Conservation (phyloP, 1,284 basidiomycete genomes). For the Puccinia horiana region DNA sequence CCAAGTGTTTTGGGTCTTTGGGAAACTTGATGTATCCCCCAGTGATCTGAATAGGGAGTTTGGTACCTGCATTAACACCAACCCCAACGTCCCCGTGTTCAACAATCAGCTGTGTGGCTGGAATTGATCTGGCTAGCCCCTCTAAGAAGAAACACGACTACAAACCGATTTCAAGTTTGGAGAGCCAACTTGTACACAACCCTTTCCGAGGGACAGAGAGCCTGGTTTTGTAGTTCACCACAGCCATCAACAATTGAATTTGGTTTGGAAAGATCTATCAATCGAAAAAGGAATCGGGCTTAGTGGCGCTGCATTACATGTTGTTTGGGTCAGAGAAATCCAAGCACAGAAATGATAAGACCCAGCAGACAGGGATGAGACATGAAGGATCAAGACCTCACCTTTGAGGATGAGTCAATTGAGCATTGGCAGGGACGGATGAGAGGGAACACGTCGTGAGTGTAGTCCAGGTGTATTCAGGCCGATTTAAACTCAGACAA, state of each 20-base stretch:
- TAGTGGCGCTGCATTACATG: slow-evolving; percentile 51
- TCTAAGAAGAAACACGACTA: not conserved
- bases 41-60: slow-evolving; percentile 68
- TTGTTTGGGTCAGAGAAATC: not conserved
- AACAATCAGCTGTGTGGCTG: too few relatives aligned
- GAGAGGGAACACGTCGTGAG: slow-evolving; percentile 81
- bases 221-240: slow-evolving; percentile 85
- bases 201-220: slow-evolving; percentile 78
- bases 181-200: slow-evolving; percentile 79
- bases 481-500: slow-evolving; percentile 79
- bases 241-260: slow-evolving; percentile 82
- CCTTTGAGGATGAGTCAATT: slow-evolving; percentile 74
- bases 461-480: slow-evolving; percentile 72
- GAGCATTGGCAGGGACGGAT: slow-evolving; percentile 87
- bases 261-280: slow-evolving; percentile 67
- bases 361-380: not conserved
- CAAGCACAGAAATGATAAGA: not conserved
- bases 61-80: slow-evolving; percentile 52
- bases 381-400: slow-evolving; percentile 51
- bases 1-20: slow-evolving; percentile 64
- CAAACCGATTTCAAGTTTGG: slow-evolving; percentile 63
- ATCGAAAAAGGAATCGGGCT: slow-evolving; percentile 52
- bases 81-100: not conserved
- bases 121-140: too few relatives aligned
- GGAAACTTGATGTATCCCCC: slow-evolving; percentile 72